A percentile compares a stretch with the other conserved stretches of the same genome.
Conservation (phyloP, 1,139 yeast genomes). For the Scheffersomyces insectosa region DNA sequence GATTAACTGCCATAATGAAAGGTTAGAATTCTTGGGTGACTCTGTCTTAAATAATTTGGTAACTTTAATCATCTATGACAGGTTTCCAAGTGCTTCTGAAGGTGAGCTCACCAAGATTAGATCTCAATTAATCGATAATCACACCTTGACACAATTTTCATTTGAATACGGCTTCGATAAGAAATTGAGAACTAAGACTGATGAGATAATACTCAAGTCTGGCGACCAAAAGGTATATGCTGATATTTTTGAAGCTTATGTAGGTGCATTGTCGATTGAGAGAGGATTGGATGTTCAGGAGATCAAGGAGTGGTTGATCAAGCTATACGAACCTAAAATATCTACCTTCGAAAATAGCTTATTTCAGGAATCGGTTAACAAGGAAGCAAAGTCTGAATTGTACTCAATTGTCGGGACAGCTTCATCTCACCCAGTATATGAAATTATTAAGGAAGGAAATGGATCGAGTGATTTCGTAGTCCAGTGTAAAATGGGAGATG, state of each 20-base stretch:
- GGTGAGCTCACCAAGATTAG: conserved; percentile 79
- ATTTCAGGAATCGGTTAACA: conserved; percentile 36
- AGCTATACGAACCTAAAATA: conserved; percentile 43
- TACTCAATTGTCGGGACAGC: conserved; percentile 83
- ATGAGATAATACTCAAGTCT: conserved; percentile 45
- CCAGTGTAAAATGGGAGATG: conserved; percentile 63
- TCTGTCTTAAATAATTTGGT: conserved; percentile 75
- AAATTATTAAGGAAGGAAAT: conserved; percentile 22
- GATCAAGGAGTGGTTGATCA: conserved; percentile 61
- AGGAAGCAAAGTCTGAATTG: conserved; percentile 72
- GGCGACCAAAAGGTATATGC: conserved; percentile 67
- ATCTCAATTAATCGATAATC: conserved; percentile 72
- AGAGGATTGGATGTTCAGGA: conserved; percentile 44
- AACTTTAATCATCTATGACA: conserved; percentile 63
- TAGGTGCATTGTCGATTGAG: conserved; percentile 80
- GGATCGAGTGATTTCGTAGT: conserved; percentile 59
- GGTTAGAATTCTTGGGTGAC: conserved; percentile 93
- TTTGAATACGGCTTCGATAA: conserved; percentile 68
- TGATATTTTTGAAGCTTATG: conserved; percentile 86
- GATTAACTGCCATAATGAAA: conserved; percentile 74
- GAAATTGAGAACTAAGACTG: conserved; percentile 50
- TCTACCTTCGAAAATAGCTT: conserved; percentile 27
- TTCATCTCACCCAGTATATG: conserved; percentile 63
- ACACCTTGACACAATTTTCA: conserved; percentile 71
- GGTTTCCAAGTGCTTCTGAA: conserved; percentile 73